Conservation (phyloP, 2,329 filamentous ascomycete genomes). For the Colletotrichum destructivum region DNA sequence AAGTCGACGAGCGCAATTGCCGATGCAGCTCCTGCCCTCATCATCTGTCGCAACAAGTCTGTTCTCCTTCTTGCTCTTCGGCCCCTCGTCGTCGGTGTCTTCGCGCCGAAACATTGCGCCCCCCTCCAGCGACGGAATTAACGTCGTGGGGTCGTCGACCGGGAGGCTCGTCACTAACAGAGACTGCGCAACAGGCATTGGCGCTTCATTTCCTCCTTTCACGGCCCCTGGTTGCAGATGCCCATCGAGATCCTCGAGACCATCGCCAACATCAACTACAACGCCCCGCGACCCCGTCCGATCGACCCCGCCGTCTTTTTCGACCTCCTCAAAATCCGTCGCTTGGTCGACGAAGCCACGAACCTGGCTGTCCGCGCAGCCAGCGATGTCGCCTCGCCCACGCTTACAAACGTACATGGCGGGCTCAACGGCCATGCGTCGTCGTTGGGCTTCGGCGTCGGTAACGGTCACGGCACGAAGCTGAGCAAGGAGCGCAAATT, state of each 20-base stretch:
- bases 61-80: constrained; percentile 49
- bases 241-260: constrained; percentile 84
- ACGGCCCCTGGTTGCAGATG: constrained; percentile 87
- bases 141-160: not conserved
- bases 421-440: constrained; percentile 50
- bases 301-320: constrained; percentile 87
- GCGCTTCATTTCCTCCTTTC: constrained; percentile 87
- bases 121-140: no score
- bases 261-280: constrained; percentile 85
- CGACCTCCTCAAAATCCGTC: constrained; percentile 86
- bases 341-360: constrained; percentile 84
- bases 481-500: constrained; percentile 83
- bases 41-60: constrained; percentile 80
- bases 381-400: constrained; percentile 78
- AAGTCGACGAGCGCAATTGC: constrained; percentile 47
- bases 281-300: constrained; percentile 80
- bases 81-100: not conserved
- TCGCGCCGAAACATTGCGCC: no score
- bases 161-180: constrained; percentile 38
- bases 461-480: constrained; percentile 73
- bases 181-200: constrained; percentile 73
- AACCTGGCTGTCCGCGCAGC: constrained; percentile 83
- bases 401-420: constrained; percentile 70
- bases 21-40: constrained; percentile 64
- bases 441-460: constrained; percentile 68